Percentiles rank a stretch among this genome's conserved stretches.
Evolutionary conservation across 2,329 filamentous ascomycete genomes (phyloP).

Genomic region (Trichoderma citrinoviride): DNA sequence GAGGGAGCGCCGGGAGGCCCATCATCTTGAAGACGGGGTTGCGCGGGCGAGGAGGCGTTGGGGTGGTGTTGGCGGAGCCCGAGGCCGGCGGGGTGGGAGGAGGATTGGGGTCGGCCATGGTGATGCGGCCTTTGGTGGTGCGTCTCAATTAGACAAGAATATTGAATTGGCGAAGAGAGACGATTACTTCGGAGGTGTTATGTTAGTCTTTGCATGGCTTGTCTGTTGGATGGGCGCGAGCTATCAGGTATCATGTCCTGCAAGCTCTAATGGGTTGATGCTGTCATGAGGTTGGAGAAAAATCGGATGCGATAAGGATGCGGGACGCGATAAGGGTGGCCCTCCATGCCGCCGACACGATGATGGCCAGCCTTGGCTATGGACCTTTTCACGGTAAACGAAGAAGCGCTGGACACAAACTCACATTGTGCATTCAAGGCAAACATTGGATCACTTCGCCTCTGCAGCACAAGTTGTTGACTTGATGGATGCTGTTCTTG

Average conservation of each 20-base stretch:
- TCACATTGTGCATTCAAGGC: not conserved
- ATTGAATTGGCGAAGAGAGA: not conserved
- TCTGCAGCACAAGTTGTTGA: not conserved
- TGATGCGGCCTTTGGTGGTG: not conserved
- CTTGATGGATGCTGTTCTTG: not conserved
- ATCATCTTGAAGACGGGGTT: slow-evolving; percentile 77
- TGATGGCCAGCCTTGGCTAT: not conserved
- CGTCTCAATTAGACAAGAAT: not conserved
- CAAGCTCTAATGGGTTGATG: not conserved
- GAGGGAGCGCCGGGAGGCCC: slow-evolving; percentile 79
- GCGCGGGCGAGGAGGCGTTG: slow-evolving; percentile 34
- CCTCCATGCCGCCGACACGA: not conserved
- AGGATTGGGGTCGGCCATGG: slow-evolving; percentile 23
- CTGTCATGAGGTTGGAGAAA: slow-evolving; percentile 22
- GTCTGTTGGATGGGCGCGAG: not conserved
- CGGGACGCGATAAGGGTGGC: slow-evolving; percentile 24
- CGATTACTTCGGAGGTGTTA: not conserved
- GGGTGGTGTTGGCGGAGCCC: slow-evolving; percentile 1
- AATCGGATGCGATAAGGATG: slow-evolving; percentile 30
- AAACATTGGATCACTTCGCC: not conserved
- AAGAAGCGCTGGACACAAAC: too few relatives aligned
- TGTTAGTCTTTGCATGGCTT: not conserved
- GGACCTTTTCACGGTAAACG: too few relatives aligned
- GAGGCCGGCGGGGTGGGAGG: slow-evolving; percentile 8
- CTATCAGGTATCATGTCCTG: not conserved